Evolutionary conservation across 2,329 filamentous ascomycete species (phyloP).

Genomic region (Talaromyces sp.): DNA sequence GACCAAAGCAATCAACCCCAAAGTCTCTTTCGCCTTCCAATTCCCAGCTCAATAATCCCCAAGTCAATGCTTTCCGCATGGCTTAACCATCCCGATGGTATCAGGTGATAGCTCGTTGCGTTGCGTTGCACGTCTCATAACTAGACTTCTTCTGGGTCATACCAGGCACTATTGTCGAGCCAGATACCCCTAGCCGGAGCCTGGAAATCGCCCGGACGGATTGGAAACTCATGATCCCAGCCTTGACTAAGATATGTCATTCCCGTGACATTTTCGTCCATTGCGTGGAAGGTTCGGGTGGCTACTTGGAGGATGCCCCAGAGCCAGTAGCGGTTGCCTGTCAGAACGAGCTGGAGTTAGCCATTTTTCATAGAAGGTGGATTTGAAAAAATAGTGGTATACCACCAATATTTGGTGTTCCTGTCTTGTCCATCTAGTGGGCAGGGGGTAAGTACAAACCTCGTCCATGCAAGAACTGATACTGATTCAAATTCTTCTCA

Average conservation of each 20-base stretch:
- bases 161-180: not conserved
- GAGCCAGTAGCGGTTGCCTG: conserved; percentile 12
- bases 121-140: too few species aligned
- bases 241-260: not conserved
- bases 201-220: conserved; percentile 6
- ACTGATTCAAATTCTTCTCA: conserved; percentile 10
- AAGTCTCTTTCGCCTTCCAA: not conserved
- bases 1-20: not conserved
- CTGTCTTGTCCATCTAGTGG: not conserved
- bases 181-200: not conserved
- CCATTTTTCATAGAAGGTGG: not conserved
- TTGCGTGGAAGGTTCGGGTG: not conserved
- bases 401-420: not conserved
- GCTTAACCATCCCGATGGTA: too few species aligned
- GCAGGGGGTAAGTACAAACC: not conserved
- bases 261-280: not conserved
- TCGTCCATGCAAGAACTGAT: not conserved
- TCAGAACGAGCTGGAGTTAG: not conserved
- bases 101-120: too few species aligned
- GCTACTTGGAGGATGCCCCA: conserved; percentile 3
- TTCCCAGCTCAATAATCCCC: not conserved
- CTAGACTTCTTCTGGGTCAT: too few species aligned
- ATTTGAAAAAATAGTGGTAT: too few species aligned
- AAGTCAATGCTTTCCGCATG: not conserved
- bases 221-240: conserved; percentile 12